Percentiles rank a stretch among this genome's conserved stretches.
Conservation (phyloP, 148 eudicot species). For the Vaccinium vitisidaea region DNA sequence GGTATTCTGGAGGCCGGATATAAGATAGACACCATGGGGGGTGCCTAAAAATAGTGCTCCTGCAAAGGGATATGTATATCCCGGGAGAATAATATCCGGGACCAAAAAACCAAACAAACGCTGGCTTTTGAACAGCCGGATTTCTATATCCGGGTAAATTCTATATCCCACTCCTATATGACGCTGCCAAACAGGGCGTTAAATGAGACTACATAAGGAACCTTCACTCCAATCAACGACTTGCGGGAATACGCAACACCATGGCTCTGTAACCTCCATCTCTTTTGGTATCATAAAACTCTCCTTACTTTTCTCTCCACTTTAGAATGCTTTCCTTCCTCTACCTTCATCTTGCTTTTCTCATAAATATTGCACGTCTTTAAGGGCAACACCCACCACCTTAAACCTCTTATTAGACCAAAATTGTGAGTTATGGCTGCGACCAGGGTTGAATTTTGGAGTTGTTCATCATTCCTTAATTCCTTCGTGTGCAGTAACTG, state of each 20-base stretch:
- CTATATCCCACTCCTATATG: too few species aligned
- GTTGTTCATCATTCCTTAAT: not conserved
- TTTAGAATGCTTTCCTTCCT: not conserved
- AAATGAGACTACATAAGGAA: not conserved
- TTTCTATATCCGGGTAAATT: too few species aligned
- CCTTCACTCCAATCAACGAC: not conserved
- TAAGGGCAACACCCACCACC: not conserved
- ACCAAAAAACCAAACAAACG: too few species aligned
- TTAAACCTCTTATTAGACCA: not conserved
- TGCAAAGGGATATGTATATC: too few species aligned
- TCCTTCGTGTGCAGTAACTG: not conserved
- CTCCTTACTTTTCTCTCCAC: not conserved
- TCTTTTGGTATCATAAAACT: not conserved
- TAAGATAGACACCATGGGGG: too few species aligned
- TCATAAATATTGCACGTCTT: not conserved
- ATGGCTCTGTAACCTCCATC: not conserved
- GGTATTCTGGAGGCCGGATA: too few species aligned
- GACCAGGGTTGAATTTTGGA: not conserved
- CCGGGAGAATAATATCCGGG: too few species aligned
- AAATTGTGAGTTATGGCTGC: not conserved
- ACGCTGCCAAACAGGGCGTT: too few species aligned
- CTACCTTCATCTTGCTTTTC: not conserved
- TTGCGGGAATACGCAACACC: not conserved
- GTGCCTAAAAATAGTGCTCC: too few species aligned
- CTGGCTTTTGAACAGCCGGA: too few species aligned